Base-by-base conservation (phyloP, 148 eudicot genomes). In the Rhododendron mucronatum region DNA sequence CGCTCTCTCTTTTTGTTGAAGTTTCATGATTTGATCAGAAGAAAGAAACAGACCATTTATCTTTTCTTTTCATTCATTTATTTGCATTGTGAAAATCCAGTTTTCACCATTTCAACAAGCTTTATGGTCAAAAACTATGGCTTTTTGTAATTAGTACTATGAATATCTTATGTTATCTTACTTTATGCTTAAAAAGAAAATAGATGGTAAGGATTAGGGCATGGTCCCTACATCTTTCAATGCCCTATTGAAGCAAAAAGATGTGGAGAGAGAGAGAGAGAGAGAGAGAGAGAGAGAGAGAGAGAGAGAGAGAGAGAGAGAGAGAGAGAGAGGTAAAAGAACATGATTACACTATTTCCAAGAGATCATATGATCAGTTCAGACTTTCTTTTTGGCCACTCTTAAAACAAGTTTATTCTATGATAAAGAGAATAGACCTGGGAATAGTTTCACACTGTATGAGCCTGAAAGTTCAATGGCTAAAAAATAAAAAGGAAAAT, bases 191-290 rank as follows among this genome's bases (percentile, higher is more conserved):
- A 78, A 82, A 84, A 88, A 81, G 41, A 80, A 39, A 48, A 47
- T 84, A 44, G 35, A 78, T 51, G 83, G 85, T 16, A 16, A 55
- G 85, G 87, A 82, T 84, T 87, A 48, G 67, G 75, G 35, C 78
- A 48, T 85, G 84, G 90, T 83, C 88, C 92, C 87, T 82, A 86
- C 92, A 82, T 89, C 92, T 88, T 90, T 86, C 69, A 73, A 53
- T 47, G 85, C 88, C 81, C 80, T 82, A 84, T 76, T 90, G 30
- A 21, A 57, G 78, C 80, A 84, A 82, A 86, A 91, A 88, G 74
- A 83, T 87, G 33, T 81, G 85, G 74, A 63, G 75, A 79, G 82
- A 77, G 48, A 55, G 61, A 79, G 82, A 77, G 48, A 55, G 61
- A 55, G 61, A 55, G 21, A 55, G 74, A 63, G 75, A 79, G 81